These are phyloP conservation scores for Zarea fungicola DNA, from an alignment of 2,329 filamentous ascomycete genomes.

Conservation along the genomic window DNA sequence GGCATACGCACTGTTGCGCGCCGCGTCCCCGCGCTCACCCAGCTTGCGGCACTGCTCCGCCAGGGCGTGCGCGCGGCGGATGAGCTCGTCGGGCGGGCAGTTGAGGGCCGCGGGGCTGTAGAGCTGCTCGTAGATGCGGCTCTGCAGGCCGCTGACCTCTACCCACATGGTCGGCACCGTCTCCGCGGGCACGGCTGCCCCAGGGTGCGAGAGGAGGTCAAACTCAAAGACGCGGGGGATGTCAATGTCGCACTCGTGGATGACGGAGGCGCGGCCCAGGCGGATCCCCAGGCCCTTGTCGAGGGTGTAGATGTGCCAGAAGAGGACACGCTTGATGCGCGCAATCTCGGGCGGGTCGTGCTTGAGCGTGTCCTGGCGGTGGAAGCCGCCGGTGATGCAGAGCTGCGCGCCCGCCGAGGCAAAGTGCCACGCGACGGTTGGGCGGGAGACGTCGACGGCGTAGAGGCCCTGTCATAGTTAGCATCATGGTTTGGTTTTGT, in stretches of 20 bases:
- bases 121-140: conserved; percentile 51
- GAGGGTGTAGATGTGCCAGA: conserved; percentile 50
- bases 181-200: conserved; percentile 24
- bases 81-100: conserved; percentile 34
- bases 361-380: conserved; percentile 37
- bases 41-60: conserved; percentile 33
- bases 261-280: conserved; percentile 51
- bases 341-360: conserved; percentile 27
- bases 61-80: conserved; percentile 33
- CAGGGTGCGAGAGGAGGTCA: conserved; percentile 40
- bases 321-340: conserved; percentile 37
- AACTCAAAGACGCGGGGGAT: conserved; percentile 39
- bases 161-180: conserved; percentile 50
- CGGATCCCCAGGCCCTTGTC: conserved; percentile 55
- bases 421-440: conserved; percentile 60
- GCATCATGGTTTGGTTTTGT: background rate
- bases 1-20: conserved; percentile 30
- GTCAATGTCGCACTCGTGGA: conserved; percentile 57
- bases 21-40: conserved; percentile 31
- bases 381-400: conserved; percentile 58
- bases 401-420: conserved; percentile 53
- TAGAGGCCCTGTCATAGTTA: conserved; percentile 46
- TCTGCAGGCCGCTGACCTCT: conserved; percentile 49
- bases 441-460: conserved; percentile 56
- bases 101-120: conserved; percentile 44